Percentiles rank a stretch among this genome's conserved stretches.
These are phyloP conservation scores for Tarenaya hassleriana DNA, from an alignment of 345 rosid genomes.

Conservation along the genomic window DNA sequence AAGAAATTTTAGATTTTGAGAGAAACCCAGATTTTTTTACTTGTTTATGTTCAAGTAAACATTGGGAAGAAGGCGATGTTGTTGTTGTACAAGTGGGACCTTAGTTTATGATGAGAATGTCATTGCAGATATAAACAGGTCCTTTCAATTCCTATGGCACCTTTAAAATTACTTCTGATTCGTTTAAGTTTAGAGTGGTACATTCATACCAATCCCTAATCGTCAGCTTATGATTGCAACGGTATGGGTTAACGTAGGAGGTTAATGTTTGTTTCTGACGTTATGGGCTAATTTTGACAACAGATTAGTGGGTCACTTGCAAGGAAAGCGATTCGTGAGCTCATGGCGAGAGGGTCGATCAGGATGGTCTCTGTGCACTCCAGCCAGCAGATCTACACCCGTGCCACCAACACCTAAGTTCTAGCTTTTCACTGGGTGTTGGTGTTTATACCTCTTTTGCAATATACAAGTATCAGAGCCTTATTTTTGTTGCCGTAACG, in stretches of 20 bases:
- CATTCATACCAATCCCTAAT: background rate
- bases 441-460: background rate
- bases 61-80: too few species aligned
- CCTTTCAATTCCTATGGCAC: too few species aligned
- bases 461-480: constrained; percentile 9
- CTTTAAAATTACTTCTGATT: too few species aligned
- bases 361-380: constrained; percentile 55
- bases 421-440: background rate
- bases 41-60: too few species aligned
- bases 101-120: too few species aligned
- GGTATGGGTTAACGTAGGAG: too few species aligned
- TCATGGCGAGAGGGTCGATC: constrained; percentile 57
- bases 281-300: background rate
- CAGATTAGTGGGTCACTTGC: constrained; percentile 58
- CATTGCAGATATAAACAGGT: too few species aligned
- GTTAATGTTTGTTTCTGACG: background rate
- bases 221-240: background rate
- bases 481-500: constrained; percentile 1
- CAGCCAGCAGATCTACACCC: constrained; percentile 65
- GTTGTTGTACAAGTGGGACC: too few species aligned
- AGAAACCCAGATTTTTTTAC: too few species aligned
- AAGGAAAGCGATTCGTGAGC: constrained; percentile 51
- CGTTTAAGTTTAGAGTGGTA: too few species aligned
- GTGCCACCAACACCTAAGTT: constrained; percentile 51
- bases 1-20: too few species aligned